A percentile compares a stretch with the other conserved stretches of the same genome.
phyloP scores from a whole-genome alignment of 352 stramenopile genomes.

The Phytophthora pini region DNA sequence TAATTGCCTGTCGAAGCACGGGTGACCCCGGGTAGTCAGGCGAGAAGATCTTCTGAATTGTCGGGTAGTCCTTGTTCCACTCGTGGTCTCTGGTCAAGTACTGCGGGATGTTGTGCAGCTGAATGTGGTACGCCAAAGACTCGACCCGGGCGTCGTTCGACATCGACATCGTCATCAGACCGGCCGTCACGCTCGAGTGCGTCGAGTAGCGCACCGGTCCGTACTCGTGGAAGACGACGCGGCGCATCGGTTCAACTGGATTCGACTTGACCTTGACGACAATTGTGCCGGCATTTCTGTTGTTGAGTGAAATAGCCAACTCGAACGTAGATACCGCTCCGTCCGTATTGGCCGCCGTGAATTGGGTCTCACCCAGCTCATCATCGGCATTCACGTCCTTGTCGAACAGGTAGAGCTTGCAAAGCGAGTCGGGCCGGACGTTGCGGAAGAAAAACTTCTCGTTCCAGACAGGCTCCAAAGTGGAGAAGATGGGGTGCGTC shows the following conservation, averaged over 20 bases:
- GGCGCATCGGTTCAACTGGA: conserved; percentile 4
- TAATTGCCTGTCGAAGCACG: conserved; percentile 44
- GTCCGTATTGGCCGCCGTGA: conserved; percentile 35
- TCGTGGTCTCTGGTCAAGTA: conserved; percentile 43
- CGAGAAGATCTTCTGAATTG: conserved; percentile 50
- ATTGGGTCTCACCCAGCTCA: conserved; percentile 39
- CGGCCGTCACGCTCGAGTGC: conserved; percentile 46
- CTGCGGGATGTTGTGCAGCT: conserved; percentile 43
- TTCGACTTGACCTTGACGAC: conserved; percentile 43
- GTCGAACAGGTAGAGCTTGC: conserved; percentile 40
- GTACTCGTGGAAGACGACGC: conserved; percentile 26
- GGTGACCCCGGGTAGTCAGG: conserved; percentile 36
- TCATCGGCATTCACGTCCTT: conserved; percentile 50
- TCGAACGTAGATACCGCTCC: conserved; percentile 32
- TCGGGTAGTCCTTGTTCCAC: conserved; percentile 51
- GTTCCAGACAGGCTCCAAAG: conserved; percentile 44
- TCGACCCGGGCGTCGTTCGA: conserved; percentile 39
- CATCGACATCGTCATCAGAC: conserved; percentile 40
- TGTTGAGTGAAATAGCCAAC: conserved; percentile 29
- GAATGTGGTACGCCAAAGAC: conserved; percentile 44
- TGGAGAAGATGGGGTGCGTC: conserved; percentile 45
- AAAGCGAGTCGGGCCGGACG: conserved; percentile 33
- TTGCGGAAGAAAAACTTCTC: conserved; percentile 48
- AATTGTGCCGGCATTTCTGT: conserved; percentile 33
- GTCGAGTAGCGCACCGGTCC: conserved; percentile 46